phyloP scores from a whole-genome alignment of 106 monocot species.

The Amphibolis antarctica region DNA sequence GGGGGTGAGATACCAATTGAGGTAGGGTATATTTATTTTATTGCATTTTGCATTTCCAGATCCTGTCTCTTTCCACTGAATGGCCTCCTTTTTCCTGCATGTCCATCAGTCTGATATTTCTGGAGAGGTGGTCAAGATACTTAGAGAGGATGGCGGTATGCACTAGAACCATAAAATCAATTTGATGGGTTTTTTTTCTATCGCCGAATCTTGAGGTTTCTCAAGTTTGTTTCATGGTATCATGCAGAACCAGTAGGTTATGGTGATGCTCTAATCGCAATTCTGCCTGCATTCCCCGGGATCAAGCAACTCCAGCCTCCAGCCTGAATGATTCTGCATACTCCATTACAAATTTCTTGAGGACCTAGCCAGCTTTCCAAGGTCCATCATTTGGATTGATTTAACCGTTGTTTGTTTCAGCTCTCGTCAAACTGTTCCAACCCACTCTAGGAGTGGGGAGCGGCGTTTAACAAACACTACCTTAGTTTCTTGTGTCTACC shows the following conservation, averaged over 20 bases:
- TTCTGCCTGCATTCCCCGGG: conserved; percentile 71
- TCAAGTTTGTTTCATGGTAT: not conserved
- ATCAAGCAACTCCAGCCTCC: conserved; percentile 51
- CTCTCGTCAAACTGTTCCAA: too few relatives aligned
- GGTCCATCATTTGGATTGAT: not conserved
- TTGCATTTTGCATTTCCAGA: not conserved
- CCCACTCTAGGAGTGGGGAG: too few relatives aligned
- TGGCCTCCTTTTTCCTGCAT: not conserved
- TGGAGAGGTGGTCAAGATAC: conserved; percentile 70
- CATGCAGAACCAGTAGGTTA: conserved; percentile 66
- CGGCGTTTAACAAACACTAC: too few relatives aligned
- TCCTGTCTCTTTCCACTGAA: not conserved
- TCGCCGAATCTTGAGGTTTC: not conserved
- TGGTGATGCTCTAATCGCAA: conserved; percentile 59
- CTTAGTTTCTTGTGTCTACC: too few relatives aligned
- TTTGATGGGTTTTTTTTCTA: not conserved
- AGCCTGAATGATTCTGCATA: not conserved
- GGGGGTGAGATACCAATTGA: conserved; percentile 70
- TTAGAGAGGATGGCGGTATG: conserved; percentile 52
- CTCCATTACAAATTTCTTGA: not conserved
- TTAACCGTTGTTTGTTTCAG: not conserved
- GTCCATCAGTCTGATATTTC: conserved; percentile 59
- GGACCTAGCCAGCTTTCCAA: not conserved
- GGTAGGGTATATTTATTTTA: conserved; percentile 15
- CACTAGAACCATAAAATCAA: not conserved